These are phyloP conservation scores for Penicillium sp. DNA, from an alignment of 2,329 filamentous ascomycete genomes.

Conservation along the genomic window DNA sequence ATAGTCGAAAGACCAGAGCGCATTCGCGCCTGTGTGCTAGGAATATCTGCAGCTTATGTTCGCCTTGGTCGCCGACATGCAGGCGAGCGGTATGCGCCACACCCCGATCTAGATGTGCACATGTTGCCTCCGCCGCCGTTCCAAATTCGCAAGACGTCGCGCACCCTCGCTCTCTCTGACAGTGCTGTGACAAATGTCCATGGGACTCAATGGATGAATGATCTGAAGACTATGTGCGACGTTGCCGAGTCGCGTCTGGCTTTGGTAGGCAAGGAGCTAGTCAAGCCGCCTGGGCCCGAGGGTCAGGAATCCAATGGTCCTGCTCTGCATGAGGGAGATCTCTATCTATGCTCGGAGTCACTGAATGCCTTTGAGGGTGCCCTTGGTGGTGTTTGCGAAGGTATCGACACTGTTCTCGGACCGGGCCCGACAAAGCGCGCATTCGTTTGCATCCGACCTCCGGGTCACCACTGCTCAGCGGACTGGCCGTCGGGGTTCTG, in stretches of 20 bases:
- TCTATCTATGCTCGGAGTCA: conserved; percentile 86
- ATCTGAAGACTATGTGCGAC: conserved; percentile 79
- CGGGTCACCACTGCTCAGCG: conserved; percentile 91
- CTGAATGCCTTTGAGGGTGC: conserved; percentile 83
- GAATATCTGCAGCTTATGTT: conserved; percentile 81
- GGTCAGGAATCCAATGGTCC: conserved; percentile 39
- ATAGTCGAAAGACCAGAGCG: conserved; percentile 94
- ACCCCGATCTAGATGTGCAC: conserved; percentile 55
- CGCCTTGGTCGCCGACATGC: conserved; percentile 76
- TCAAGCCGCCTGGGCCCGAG: conserved; percentile 51
- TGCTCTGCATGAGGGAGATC: conserved; percentile 76
- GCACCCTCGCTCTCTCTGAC: conserved; percentile 66
- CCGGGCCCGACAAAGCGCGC: conserved; percentile 63
- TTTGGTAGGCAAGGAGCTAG: conserved; percentile 69
- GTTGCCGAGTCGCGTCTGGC: conserved; percentile 73
- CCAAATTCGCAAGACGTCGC: conserved; percentile 72
- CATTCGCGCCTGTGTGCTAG: conserved; percentile 75
- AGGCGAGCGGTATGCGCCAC: conserved; percentile 63
- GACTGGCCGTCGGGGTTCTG: conserved; percentile 91
- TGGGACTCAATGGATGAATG: conserved; percentile 87
- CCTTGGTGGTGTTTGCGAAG: conserved; percentile 87
- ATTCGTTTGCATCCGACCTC: conserved; percentile 88
- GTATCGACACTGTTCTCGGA: conserved; percentile 76
- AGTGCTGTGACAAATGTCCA: conserved; percentile 84
- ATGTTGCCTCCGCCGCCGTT: conserved; percentile 65